phyloP scores from a whole-genome alignment of 1,284 basidiomycete genomes.

The Fomitiporia mediterranea region DNA sequence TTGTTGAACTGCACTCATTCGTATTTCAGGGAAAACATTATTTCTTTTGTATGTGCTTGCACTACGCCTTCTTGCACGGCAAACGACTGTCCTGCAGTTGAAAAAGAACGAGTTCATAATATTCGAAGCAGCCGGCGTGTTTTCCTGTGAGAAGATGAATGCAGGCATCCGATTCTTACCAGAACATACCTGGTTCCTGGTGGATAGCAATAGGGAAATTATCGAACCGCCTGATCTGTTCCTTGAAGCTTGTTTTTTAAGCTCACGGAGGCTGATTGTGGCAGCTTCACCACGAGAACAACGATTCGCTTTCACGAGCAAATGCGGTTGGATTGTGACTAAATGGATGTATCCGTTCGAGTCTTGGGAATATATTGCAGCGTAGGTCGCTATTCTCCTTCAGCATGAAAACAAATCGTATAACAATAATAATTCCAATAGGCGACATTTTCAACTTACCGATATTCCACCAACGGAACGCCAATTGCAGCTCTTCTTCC shows the following conservation, averaged over 20 bases:
- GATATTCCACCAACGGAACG: not conserved
- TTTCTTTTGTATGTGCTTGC: not conserved
- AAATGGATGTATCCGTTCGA: not conserved
- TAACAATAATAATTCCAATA: not conserved
- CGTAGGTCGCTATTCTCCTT: not conserved
- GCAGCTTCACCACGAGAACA: not conserved
- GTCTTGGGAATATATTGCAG: not conserved
- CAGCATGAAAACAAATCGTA: not conserved
- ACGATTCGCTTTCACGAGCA: not conserved
- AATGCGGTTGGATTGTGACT: not conserved
- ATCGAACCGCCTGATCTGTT: not conserved
- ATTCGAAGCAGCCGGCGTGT: not conserved
- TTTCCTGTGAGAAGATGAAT: not conserved
- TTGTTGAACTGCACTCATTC: not conserved
- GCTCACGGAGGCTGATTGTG: not conserved
- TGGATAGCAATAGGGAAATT: not conserved
- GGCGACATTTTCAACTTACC: not conserved
- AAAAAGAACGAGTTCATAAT: not conserved
- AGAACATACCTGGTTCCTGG: not conserved
- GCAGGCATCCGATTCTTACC: not conserved
- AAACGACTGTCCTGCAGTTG: not conserved
- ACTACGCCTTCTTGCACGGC: not conserved
- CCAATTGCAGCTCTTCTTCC: not conserved
- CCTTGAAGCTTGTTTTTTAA: not conserved
- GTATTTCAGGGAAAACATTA: not conserved